Percentiles rank a stretch among this genome's conserved stretches.
Conservation (phyloP, 306 rosid genomes). For the Malus asiatica region DNA sequence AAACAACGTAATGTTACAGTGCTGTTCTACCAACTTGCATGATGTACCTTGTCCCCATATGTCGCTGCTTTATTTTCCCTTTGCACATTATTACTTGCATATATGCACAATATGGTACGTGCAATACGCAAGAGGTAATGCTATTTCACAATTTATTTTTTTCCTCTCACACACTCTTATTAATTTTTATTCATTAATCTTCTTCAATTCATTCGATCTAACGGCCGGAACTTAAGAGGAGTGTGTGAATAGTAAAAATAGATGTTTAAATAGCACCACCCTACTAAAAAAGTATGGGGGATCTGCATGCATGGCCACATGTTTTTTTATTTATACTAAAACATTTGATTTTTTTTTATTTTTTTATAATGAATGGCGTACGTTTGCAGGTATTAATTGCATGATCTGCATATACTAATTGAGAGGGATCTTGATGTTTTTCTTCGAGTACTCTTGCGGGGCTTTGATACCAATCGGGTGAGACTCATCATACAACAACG, state of each 20-base stretch:
- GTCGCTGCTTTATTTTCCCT: neutral
- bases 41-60: constrained; percentile 1
- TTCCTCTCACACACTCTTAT: too few species aligned
- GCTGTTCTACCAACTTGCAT: constrained; percentile 10
- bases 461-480: neutral
- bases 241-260: too few species aligned
- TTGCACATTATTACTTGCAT: neutral
- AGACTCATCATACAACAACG: neutral
- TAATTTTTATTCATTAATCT: too few species aligned
- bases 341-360: neutral
- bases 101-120: neutral
- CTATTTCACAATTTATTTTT: too few species aligned
- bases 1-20: neutral
- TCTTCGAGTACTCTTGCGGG: neutral
- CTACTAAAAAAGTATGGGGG: too few species aligned
- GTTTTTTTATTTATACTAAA: neutral
- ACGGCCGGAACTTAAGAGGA: too few species aligned
- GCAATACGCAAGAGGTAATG: neutral
- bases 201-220: too few species aligned
- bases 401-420: neutral
- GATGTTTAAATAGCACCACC: too few species aligned
- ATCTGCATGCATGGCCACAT: too few species aligned
- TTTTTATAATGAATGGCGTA: too few species aligned
- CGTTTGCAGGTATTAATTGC: neutral
- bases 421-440: neutral